Percentiles rank a stretch among this genome's conserved stretches.
phyloP scores from a whole-genome alignment of 331 rosid species.

The Quercus lobata region DNA sequence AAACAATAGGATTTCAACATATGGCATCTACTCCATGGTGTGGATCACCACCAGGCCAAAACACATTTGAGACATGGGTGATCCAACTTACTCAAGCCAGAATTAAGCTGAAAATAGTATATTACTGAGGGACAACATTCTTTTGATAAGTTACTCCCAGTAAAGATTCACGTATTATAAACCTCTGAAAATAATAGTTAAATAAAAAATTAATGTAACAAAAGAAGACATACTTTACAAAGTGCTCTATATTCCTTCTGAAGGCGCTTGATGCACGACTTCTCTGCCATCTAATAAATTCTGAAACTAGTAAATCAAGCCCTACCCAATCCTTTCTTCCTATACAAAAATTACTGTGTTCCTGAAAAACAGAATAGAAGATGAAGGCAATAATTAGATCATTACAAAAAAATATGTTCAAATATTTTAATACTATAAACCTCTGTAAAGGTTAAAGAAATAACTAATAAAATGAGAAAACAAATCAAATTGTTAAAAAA shows the following conservation, averaged over 20 bases:
- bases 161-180: neutral
- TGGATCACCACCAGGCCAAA: neutral
- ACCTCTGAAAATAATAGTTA: neutral
- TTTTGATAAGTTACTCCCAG: no score
- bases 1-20: neutral
- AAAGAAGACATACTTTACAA: conserved; percentile 63
- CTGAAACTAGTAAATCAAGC: conserved; percentile 22
- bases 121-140: no score
- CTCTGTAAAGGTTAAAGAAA: neutral
- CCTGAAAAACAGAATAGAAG: conserved; percentile 28
- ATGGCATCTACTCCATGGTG: neutral
- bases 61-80: neutral
- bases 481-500: neutral
- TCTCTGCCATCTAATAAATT: conserved; percentile 78
- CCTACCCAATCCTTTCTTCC: conserved; percentile 11
- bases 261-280: conserved; percentile 85
- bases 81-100: neutral
- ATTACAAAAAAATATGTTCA: neutral
- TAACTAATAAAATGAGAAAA: neutral
- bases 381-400: conserved; percentile 4
- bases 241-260: conserved; percentile 97
- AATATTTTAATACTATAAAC: conserved; percentile 2
- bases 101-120: neutral
- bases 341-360: conserved; percentile 4
- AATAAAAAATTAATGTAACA: conserved; percentile 6